Conservation (phyloP, 2,329 filamentous ascomycete genomes). For the Fusarium odoratissimum region DNA sequence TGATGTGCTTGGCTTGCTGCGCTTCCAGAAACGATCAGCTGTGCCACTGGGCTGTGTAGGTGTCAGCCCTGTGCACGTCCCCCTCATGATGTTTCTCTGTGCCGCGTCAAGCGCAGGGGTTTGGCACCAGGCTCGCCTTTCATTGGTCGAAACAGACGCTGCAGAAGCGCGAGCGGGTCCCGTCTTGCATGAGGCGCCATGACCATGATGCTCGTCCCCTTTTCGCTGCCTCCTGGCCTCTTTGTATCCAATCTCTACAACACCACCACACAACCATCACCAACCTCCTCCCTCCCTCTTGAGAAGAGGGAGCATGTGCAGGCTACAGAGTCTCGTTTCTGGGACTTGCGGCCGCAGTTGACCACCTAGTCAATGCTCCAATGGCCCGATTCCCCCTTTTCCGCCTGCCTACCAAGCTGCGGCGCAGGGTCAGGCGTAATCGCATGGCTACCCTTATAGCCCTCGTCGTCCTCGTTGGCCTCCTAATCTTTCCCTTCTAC, state of each 20-base stretch:
- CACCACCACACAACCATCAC: slow-evolving; percentile 25
- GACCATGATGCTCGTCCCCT: slow-evolving; percentile 16
- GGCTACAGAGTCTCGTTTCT: slow-evolving; percentile 33
- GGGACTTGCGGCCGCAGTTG: slow-evolving; percentile 38
- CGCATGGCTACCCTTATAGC: slow-evolving; percentile 66
- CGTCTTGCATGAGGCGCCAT: slow-evolving; percentile 16
- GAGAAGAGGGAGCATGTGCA: slow-evolving; percentile 39
- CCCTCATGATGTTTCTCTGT: slow-evolving; percentile 6
- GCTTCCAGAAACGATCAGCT: slow-evolving; percentile 15
- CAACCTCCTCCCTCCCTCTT: slow-evolving; percentile 3
- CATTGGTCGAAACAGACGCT: slow-evolving; percentile 38
- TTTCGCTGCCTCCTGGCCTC: slow-evolving; percentile 10
- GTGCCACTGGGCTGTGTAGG: slow-evolving; percentile 40
- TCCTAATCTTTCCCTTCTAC: slow-evolving; percentile 54
- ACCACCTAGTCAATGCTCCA: slow-evolving; percentile 29
- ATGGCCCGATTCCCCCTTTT: slow-evolving; percentile 61
- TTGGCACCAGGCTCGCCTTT: not conserved
- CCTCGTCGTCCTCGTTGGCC: slow-evolving; percentile 52
- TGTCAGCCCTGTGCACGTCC: slow-evolving; percentile 37
- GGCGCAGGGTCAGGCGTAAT: slow-evolving; percentile 67
- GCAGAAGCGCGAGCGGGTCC: slow-evolving; percentile 19
- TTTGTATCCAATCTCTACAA: slow-evolving; percentile 12
- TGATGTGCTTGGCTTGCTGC: slow-evolving; percentile 18
- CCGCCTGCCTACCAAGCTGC: slow-evolving; percentile 66
- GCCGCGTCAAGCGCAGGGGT: slow-evolving; percentile 5